Evolutionary conservation across 2,329 filamentous ascomycete genomes (phyloP).

Genomic region (Xylariaceae sp.): DNA sequence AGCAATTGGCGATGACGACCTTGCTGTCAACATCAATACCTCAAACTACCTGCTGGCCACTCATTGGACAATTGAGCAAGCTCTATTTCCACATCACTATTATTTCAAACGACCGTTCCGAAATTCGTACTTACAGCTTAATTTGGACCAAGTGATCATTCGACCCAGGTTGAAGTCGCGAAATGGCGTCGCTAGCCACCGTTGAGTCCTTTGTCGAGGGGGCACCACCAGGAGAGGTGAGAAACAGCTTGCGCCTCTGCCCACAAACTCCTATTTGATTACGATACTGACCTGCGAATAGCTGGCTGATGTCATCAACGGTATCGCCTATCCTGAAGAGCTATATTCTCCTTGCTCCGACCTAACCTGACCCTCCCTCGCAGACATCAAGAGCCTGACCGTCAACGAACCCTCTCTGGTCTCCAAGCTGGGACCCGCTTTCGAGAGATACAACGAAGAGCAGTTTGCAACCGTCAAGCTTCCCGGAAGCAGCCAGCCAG

Average conservation of each 20-base stretch:
- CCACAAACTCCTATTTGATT: neutral
- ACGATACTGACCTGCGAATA: slow-evolving; percentile 34
- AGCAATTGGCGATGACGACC: too few species aligned
- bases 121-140: too few species aligned
- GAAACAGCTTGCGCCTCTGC: slow-evolving; percentile 26
- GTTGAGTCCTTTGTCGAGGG: slow-evolving; percentile 87
- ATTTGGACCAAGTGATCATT: too few species aligned
- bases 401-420: slow-evolving; percentile 64
- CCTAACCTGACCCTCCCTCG: slow-evolving; percentile 10
- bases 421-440: slow-evolving; percentile 72
- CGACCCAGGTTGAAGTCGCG: neutral
- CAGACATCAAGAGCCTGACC: slow-evolving; percentile 88
- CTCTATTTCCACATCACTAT: too few species aligned
- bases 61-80: too few species aligned
- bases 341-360: neutral
- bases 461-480: slow-evolving; percentile 88
- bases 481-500: slow-evolving; percentile 76
- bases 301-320: slow-evolving; percentile 84
- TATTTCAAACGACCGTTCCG: too few species aligned
- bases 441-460: slow-evolving; percentile 93
- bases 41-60: too few species aligned
- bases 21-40: too few species aligned
- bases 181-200: slow-evolving; percentile 47
- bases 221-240: slow-evolving; percentile 93
- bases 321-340: slow-evolving; percentile 44